phyloP scores from a whole-genome alignment of 352 stramenopile species.

The Phytopythium sindhum region DNA sequence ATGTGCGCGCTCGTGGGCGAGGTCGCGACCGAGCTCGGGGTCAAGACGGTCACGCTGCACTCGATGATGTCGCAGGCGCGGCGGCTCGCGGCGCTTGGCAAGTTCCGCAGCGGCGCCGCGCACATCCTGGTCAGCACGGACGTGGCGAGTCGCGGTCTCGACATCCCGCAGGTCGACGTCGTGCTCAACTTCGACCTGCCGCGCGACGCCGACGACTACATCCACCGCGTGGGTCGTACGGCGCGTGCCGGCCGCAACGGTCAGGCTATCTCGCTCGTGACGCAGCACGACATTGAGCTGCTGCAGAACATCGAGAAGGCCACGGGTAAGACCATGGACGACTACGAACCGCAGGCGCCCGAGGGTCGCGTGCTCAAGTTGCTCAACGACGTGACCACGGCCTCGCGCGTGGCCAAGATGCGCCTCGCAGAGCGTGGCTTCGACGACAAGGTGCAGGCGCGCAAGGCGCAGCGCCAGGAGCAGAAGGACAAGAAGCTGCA shows the following conservation, averaged over 20 bases:
- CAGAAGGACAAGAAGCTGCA: conserved; percentile 21
- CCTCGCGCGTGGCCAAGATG: conserved; percentile 92
- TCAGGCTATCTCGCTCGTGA: conserved; percentile 93
- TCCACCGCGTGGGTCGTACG: conserved; percentile 96
- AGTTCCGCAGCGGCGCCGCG: conserved; percentile 95
- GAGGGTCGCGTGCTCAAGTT: conserved; percentile 95
- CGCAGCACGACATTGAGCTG: conserved; percentile 92
- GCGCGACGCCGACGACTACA: conserved; percentile 94
- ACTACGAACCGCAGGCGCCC: conserved; percentile 70
- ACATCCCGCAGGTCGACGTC: conserved; percentile 95
- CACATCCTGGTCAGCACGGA: conserved; percentile 97
- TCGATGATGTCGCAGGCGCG: conserved; percentile 94
- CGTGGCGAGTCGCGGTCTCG: conserved; percentile 94
- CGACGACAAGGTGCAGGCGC: conserved; percentile 78
- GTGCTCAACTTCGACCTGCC: conserved; percentile 98
- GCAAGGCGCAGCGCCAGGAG: conserved; percentile 67
- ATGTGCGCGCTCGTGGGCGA: conserved; percentile 93
- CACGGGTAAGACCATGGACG: conserved; percentile 88
- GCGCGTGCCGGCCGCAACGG: conserved; percentile 90
- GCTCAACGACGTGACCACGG: conserved; percentile 94
- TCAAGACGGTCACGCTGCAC: conserved; percentile 95
- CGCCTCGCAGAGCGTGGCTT: conserved; percentile 87
- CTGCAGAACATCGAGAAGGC: conserved; percentile 94
- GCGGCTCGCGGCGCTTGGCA: conserved; percentile 92
- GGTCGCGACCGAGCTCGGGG: conserved; percentile 90